Evolutionary conservation across 2,329 filamentous ascomycete species (phyloP).

Genomic region (Zopfia rhizophila): DNA sequence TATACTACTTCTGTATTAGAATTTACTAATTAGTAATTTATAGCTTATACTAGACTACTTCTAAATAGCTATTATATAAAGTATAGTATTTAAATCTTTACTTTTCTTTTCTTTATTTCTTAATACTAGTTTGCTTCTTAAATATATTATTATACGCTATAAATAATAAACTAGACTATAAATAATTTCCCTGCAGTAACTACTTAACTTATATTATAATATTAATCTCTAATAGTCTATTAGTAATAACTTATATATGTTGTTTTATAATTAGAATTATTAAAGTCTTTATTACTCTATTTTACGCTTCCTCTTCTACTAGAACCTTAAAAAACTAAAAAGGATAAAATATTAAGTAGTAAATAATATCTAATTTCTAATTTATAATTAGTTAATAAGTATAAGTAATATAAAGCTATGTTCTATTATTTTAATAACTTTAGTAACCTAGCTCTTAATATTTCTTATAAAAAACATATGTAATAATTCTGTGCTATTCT

Average conservation of each 20-base stretch:
- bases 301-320: constrained; percentile 10
- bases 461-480: constrained; percentile 70
- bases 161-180: not conserved
- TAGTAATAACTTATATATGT: constrained; percentile 8
- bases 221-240: constrained; percentile 27
- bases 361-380: constrained; percentile 80
- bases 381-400: constrained; percentile 79
- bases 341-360: constrained; percentile 86
- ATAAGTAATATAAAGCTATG: constrained; percentile 80
- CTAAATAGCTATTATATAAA: not conserved
- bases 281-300: constrained; percentile 8
- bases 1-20: constrained; percentile 2
- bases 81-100: too few species aligned
- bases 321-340: too few species aligned
- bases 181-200: constrained; percentile 13
- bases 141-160: constrained; percentile 1
- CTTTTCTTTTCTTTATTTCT: too few species aligned
- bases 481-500: constrained; percentile 77
- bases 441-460: constrained; percentile 75
- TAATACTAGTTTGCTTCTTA: constrained; percentile 1
- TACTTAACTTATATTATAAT: constrained; percentile 53
- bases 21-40: not conserved
- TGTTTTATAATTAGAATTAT: not conserved
- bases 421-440: constrained; percentile 88
- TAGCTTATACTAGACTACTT: constrained; percentile 1